Conservation (phyloP, 2,329 filamentous ascomycete genomes). For the Pseudogymnoascus sp. region DNA sequence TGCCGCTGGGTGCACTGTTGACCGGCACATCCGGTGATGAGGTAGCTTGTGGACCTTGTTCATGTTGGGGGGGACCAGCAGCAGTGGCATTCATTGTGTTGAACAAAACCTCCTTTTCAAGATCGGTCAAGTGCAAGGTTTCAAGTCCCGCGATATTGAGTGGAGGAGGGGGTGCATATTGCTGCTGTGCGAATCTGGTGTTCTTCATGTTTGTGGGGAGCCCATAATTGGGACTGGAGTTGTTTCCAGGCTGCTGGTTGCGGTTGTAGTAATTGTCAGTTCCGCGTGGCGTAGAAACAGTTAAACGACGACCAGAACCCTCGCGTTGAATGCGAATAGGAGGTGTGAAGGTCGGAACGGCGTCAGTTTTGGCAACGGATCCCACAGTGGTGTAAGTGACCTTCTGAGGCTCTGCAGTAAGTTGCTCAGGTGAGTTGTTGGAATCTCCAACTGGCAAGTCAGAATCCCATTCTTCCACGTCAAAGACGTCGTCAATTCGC, state of each 20-base stretch:
- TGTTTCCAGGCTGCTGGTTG: slow-evolving; percentile 4
- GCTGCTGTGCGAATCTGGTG: not conserved
- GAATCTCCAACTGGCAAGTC: slow-evolving; percentile 17
- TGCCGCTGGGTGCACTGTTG: not conserved
- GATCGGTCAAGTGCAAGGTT: not conserved
- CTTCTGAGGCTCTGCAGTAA: slow-evolving; percentile 21
- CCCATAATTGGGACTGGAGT: not conserved
- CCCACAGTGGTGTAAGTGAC: slow-evolving; percentile 29
- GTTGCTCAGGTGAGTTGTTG: slow-evolving; percentile 22
- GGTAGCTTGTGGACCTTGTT: not conserved
- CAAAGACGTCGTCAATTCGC: slow-evolving; percentile 22
- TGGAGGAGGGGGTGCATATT: slow-evolving; percentile 13
- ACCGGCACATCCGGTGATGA: not conserved
- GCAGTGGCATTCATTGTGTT: not conserved
- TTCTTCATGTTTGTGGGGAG: not conserved
- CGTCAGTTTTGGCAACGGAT: slow-evolving; percentile 25
- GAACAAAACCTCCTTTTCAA: slow-evolving; percentile 9
- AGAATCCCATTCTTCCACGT: slow-evolving; percentile 25
- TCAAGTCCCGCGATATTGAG: slow-evolving; percentile 10
- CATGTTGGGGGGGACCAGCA: not conserved
- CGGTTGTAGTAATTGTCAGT: slow-evolving; percentile 1
- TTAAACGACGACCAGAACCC: slow-evolving; percentile 22
- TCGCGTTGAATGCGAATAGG: slow-evolving; percentile 29
- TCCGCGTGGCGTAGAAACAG: not conserved
- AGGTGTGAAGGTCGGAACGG: slow-evolving; percentile 23